These are phyloP conservation scores for Boletus patriciae DNA, from an alignment of 768 basidiomycete species.

Conservation along the genomic window DNA sequence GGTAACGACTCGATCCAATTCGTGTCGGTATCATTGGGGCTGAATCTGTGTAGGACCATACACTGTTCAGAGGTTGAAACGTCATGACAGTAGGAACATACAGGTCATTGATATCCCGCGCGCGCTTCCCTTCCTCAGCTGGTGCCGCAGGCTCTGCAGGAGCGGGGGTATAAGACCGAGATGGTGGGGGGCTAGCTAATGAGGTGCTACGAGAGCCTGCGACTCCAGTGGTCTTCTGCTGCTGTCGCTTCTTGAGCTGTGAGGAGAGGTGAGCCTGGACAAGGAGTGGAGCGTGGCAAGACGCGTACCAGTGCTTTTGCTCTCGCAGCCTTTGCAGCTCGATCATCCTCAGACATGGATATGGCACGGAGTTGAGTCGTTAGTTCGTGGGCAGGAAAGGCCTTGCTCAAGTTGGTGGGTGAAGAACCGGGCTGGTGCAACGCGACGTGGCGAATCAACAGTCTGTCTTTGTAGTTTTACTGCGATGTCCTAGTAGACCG, in stretches of 20 bases:
- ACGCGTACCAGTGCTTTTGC: conserved; percentile 75
- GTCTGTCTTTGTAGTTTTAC: conserved; percentile 1
- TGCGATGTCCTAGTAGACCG: background rate
- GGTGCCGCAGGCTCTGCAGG: conserved; percentile 38
- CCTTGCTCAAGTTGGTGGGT: conserved; percentile 1
- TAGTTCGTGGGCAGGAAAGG: conserved; percentile 6
- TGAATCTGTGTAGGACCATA: conserved; percentile 40
- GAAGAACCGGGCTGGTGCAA: background rate
- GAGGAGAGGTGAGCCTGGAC: conserved; percentile 4
- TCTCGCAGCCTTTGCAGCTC: conserved; percentile 78
- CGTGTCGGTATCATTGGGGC: conserved; percentile 41
- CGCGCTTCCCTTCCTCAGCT: conserved; percentile 41
- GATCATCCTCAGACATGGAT: conserved; percentile 56
- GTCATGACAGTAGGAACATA: conserved; percentile 39
- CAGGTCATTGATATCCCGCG: conserved; percentile 61
- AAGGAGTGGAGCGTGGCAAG: background rate
- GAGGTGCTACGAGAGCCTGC: conserved; percentile 37
- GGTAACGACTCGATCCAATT: conserved; percentile 67
- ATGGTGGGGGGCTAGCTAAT: conserved; percentile 46
- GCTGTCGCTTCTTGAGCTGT: conserved; percentile 81
- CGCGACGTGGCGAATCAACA: conserved; percentile 8
- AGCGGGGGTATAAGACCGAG: conserved; percentile 54
- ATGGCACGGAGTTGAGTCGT: conserved; percentile 4
- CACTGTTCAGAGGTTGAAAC: conserved; percentile 2
- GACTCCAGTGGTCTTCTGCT: conserved; percentile 51